Percentiles rank a stretch among this genome's conserved stretches.
Conservation (phyloP, 2,329 filamentous ascomycete genomes). For the Dothideomycetes sp. region DNA sequence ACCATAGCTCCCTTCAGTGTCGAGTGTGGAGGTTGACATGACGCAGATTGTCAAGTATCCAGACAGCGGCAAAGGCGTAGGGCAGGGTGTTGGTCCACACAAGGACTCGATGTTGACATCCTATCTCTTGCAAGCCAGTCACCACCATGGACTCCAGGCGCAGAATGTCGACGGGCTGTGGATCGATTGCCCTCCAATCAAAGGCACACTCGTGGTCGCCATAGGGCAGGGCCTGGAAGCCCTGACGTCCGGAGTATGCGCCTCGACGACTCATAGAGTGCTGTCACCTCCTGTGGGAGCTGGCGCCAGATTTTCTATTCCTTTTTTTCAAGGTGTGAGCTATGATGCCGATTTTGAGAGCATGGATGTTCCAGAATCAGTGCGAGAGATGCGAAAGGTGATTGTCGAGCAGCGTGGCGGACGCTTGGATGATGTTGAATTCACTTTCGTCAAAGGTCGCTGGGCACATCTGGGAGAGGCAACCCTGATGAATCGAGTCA, state of each 20-base stretch:
- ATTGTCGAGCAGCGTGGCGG: constrained; percentile 47
- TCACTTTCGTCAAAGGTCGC: constrained; percentile 65
- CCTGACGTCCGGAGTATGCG: constrained; percentile 71
- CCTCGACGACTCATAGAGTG: constrained; percentile 71
- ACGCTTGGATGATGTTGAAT: constrained; percentile 66
- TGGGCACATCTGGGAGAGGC: constrained; percentile 66
- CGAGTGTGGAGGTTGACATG: too few relatives aligned
- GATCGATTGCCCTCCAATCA: constrained; percentile 70
- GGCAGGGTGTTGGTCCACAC: constrained; percentile 62
- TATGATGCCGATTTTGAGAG: constrained; percentile 71
- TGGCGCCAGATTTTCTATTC: constrained; percentile 67
- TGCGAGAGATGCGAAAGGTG: constrained; percentile 49
- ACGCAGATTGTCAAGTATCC: constrained; percentile 73
- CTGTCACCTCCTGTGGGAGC: constrained; percentile 59
- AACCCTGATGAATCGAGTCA: constrained; percentile 71
- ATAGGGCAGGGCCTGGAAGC: constrained; percentile 84
- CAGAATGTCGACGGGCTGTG: constrained; percentile 69
- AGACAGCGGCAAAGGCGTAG: constrained; percentile 44
- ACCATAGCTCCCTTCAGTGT: not conserved
- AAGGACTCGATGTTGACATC: constrained; percentile 77
- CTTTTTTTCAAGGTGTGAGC: constrained; percentile 80
- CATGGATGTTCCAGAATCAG: constrained; percentile 55
- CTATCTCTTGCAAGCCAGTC: constrained; percentile 69
- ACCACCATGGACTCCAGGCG: constrained; percentile 69
- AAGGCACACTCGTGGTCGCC: constrained; percentile 71